Evolutionary conservation across 2,329 filamentous ascomycete genomes (phyloP), one percentile per base, ranked within the genome.

Genomic region (Colletotrichum sp.): DNA sequence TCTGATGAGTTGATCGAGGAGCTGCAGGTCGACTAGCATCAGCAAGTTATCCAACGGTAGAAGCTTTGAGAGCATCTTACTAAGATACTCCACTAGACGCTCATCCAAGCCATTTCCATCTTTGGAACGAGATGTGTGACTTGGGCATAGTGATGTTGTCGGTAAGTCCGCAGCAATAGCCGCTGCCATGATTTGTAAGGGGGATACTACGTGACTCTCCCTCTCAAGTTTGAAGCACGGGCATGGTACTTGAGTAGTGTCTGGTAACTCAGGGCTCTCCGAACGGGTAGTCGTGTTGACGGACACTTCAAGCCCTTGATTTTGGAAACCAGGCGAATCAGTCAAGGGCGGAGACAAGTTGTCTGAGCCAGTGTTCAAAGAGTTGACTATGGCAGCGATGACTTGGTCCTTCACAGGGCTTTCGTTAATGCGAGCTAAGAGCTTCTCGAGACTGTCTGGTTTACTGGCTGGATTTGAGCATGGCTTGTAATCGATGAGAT

Each of bases 381-480:
- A 71, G 10, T 30, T 36, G 16, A 71, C n/a, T 4, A 71, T 65
- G 28, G 36, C 36, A 18, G 26, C 26, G 13, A 71, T 36, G 9
- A 71, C 68, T 15, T 81, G 77, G 57, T 80, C 79, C 13, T 78
- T 74, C 28, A 79, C 74, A 18, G 78, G 71, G 5, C 79, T 79
- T 34, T 81, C 79, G 65, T 78, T 80, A 57, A 80, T 79, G 5
- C 79, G 79, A 16, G 78, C 77, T 7, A 82, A 76, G 32, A 82
- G 79, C 63, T 81, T 81, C 63, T 81, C 80, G 9, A 81, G 78
- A 13, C 79, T 80, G 67, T 78, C 79, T 32, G 79, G 77, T 52
- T 78, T 79, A 32, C 36, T 70, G 21, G 16, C 24, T 13, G 8
- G 5, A 21, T 38, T 5, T 68, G 7, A 68, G 66, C 52, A 34